A percentile compares a stretch with the other conserved stretches of the same genome.
Conservation (phyloP, 257 asterid species). For the Cordia subcordata region DNA sequence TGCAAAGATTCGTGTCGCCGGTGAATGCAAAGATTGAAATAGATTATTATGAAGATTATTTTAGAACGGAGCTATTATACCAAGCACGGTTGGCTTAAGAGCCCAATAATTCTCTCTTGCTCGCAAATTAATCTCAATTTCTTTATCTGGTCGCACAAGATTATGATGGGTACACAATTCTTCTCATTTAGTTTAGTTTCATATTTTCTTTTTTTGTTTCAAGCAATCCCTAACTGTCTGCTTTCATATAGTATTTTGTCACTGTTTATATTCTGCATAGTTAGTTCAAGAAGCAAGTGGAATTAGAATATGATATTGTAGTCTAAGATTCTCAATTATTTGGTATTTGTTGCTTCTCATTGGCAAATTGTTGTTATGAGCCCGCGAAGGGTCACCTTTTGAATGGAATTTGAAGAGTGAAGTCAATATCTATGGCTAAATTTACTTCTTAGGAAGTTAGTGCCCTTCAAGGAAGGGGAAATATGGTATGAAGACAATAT, state of each 20-base stretch:
- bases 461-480: constrained; percentile 98
- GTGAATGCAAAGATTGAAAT: constrained; percentile 52
- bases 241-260: background rate
- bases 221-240: background rate
- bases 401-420: constrained; percentile 49
- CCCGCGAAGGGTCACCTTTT: constrained; percentile 23
- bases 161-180: constrained; percentile 66
- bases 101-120: constrained; percentile 66
- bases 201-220: constrained; percentile 15
- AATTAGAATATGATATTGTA: constrained; percentile 9
- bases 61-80: constrained; percentile 57
- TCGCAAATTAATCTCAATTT: constrained; percentile 89
- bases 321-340: constrained; percentile 7
- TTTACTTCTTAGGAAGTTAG: constrained; percentile 95
- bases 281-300: too few relatives aligned
- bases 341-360: constrained; percentile 7
- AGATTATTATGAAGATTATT: constrained; percentile 39
- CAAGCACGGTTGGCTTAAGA: constrained; percentile 52
- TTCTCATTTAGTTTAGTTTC: background rate
- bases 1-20: constrained; percentile 56
- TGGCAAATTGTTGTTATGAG: constrained; percentile 12
- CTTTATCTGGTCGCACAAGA: constrained; percentile 67
- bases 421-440: constrained; percentile 96
- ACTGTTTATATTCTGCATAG: background rate
- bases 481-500: constrained; percentile 53